Evolutionary conservation across 768 basidiomycete genomes (phyloP), one percentile per base, ranked within the genome.

Genomic region (Hericium erinaceus): DNA sequence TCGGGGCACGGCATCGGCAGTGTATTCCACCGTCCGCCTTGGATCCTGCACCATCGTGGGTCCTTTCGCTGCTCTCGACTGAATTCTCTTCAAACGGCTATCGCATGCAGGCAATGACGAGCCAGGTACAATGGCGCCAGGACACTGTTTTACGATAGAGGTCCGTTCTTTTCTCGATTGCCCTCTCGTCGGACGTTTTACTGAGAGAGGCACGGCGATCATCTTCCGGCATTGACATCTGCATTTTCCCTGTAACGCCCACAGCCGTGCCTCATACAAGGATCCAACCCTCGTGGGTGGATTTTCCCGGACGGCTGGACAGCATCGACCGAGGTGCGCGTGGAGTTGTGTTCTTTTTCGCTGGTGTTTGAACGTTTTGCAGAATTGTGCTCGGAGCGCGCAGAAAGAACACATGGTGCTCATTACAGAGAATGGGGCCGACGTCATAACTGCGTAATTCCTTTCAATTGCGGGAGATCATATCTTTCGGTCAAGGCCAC

Each of bases 241-340:
- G 26, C 26, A 1, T 46, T 10, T 12, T 46, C 44, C 13, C 44
- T 9, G 28, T 33, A 20, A 51, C 46, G 11, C 37, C 4, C 46
- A 11, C 58, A 91, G 87, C 92, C 92, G 3, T 77, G 77, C 50
- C 74, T 95, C 37, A 78, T 95, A 12, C 88, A 92, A 71, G 92
- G 92, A 11, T 69, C 73, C 5, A 76, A 88, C 57, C 76, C 90
- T 0, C 67, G 72, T 24, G 81, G 82, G 2, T 87, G 85, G 81
- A 80, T 91, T 57, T 95, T 90, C 69, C 89, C 89, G 2, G 94
- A 95, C 66, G 91, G 89, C 24, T 95, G 94, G 94, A 93, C 92
- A 2, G 84, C 87, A n/a, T 88, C 89, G 0, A 93, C 92, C 0
- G 84, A 89, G 75, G 93, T 84, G 65, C 55, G 80, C 37, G 50